Evolutionary conservation across 441 rosid genomes (phyloP).

Genomic region (Adansonia grandidieri): DNA sequence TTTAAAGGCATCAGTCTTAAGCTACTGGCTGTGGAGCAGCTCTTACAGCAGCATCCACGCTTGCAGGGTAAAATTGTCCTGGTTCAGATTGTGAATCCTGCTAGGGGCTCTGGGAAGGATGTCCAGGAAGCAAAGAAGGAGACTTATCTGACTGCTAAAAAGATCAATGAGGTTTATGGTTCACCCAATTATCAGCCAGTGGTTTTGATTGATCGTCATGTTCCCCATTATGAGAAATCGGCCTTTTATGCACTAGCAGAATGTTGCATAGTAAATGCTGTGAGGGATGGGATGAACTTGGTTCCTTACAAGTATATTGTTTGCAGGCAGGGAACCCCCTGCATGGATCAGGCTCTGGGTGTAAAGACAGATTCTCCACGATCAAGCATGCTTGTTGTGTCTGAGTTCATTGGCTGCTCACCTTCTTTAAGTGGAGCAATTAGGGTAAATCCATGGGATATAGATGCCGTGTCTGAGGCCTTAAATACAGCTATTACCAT

Average conservation of each 20-base stretch:
- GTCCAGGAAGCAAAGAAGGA: constrained; percentile 79
- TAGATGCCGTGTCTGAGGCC: constrained; percentile 85
- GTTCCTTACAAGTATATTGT: constrained; percentile 85
- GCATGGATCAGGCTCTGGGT: constrained; percentile 60
- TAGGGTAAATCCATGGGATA: constrained; percentile 92
- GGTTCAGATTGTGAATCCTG: constrained; percentile 88
- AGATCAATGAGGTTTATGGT: constrained; percentile 77
- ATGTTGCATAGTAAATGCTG: constrained; percentile 86
- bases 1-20: constrained; percentile 88
- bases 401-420: constrained; percentile 95
- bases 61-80: constrained; percentile 71
- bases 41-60: constrained; percentile 59
- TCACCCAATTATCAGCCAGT: constrained; percentile 67
- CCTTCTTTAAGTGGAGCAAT: constrained; percentile 93
- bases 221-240: constrained; percentile 80
- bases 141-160: constrained; percentile 62
- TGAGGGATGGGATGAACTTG: constrained; percentile 94
- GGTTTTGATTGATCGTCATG: constrained; percentile 74
- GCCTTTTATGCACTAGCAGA: constrained; percentile 87
- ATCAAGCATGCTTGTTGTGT: constrained; percentile 86
- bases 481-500: constrained; percentile 61
- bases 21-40: constrained; percentile 71
- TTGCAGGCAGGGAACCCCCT: constrained; percentile 78
- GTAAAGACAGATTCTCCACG: constrained; percentile 53
- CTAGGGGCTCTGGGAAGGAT: constrained; percentile 82